Evolutionary conservation across 345 rosid genomes (phyloP), one percentile per base, ranked within the genome.

Genomic region (Anastatica hierochuntica): DNA sequence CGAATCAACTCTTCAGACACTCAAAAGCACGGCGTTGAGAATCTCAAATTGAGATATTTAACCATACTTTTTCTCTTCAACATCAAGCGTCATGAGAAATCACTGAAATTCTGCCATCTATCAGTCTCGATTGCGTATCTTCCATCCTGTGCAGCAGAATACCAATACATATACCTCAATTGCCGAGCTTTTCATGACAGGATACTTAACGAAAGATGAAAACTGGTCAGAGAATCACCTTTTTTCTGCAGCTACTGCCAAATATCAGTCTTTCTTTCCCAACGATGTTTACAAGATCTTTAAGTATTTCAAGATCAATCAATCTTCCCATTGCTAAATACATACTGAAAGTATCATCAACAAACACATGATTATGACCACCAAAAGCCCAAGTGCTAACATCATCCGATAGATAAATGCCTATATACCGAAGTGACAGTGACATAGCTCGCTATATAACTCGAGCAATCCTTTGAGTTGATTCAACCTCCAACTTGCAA

Each of bases 401-500:
- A 44, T 1, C 38, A 7, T 12, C 11, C n/a, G n/a, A 60, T 37
- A 17, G 34, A 58, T 15, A 15, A 44, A 29, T 29, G 27, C 26
- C 6, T 52, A 34, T 59, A 49, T 85, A 83, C 97, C 15, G 97
- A 92, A 74, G 98, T 88, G 48, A 88, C 90, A 63, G 88, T 92
- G 35, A 88, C 95, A 72, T 88, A 95, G 78, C 94, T 92, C 19
- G 97, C 95, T n/a, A 83, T 72, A 72, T 78, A 88, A 70, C 76
- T 79, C 75, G 80, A 58, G 57, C 75, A 76, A 66, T 85, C 83
- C 55, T 77, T 80, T 0, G 74, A 21, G 43, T 75, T 80, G 65
- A 92, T 88, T 56, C 95, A 97, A 55, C 95, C 97, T 76, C 97
- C 99, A 68, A 88, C 77, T 76, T 92, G 99, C 76, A 92, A 67